Base-by-base conservation (phyloP, 306 rosid genomes). In the Fagus sylvatica region DNA sequence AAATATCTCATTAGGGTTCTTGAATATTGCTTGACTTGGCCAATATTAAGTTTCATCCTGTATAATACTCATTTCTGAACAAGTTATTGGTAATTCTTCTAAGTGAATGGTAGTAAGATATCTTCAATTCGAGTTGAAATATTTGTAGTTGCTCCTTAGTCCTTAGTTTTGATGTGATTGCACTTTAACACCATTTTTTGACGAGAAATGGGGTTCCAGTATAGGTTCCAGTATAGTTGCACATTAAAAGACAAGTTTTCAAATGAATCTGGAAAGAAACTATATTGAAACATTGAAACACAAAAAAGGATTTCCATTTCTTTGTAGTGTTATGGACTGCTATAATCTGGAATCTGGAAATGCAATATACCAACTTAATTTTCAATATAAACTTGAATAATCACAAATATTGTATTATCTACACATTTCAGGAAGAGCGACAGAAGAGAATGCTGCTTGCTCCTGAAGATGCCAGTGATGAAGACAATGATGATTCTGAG, bases 401-500 rank as follows among this genome's bases (percentile, higher is more conserved):
- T 41, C 73, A 70, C 28, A 32, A 64, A 76, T 36, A n/a, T 34
- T 12, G 13, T 64, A 5, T 15, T 33, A 5, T 42, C 33, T 9
- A 48, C 66, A 43, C 74, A 73, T 86, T 78, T 75, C 87, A 95
- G 98, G 91, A 91, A 85, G 96, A 88, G 79, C 85, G 99, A 34
- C 96, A 87, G 81, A 93, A 93, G 79, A 87, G 99, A 84, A 95
- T 89, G 99, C 51, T 89, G 99, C 51, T 62, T 79, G 96, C 89
- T 30, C 53, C 88, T 22, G 93, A 93, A 66, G 85, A 83, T 81
- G 88, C 85, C 54, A 88, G 91, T 76, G 98, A 94, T 19, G 98
- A 92, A 78, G 97, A 91, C 53, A 37, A 83, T 69, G 90, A 87
- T 56, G 89, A 87, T 80, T 78, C 80, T 54, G 89, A 89, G 68